phyloP scores from a whole-genome alignment of 2,329 filamentous ascomycete species.

The Ceratocystiopsis minuta region DNA sequence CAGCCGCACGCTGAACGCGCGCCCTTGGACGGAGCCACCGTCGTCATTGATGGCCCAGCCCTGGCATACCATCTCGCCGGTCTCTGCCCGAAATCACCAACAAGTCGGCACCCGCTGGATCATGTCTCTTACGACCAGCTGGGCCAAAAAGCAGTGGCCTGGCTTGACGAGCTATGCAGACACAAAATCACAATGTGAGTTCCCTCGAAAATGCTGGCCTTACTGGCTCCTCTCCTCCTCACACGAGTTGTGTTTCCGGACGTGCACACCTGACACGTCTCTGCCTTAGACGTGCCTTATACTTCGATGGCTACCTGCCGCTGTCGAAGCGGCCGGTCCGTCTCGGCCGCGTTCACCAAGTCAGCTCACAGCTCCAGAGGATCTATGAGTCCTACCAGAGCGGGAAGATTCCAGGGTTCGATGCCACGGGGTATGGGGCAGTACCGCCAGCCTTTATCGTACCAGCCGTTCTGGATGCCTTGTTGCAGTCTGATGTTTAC shows the following conservation, averaged over 20 bases:
- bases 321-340: slow-evolving; percentile 43
- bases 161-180: slow-evolving; percentile 9
- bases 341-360: slow-evolving; percentile 38
- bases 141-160: slow-evolving; percentile 8
- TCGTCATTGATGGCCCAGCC: slow-evolving; percentile 13
- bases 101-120: slow-evolving; percentile 8
- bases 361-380: slow-evolving; percentile 35
- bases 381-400: slow-evolving; percentile 21
- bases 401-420: slow-evolving; percentile 4
- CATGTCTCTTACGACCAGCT: slow-evolving; percentile 10
- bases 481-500: slow-evolving; percentile 30
- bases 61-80: slow-evolving; percentile 12
- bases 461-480: slow-evolving; percentile 53
- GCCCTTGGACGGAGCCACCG: slow-evolving; percentile 6
- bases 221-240: too few species aligned
- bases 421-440: slow-evolving; percentile 10
- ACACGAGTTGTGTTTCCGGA: too few species aligned
- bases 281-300: slow-evolving; percentile 43
- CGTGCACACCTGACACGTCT: too few species aligned
- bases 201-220: neutral
- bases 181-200: slow-evolving; percentile 7
- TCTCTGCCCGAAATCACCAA: slow-evolving; percentile 5
- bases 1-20: slow-evolving; percentile 10
- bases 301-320: slow-evolving; percentile 76
- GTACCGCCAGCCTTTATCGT: slow-evolving; percentile 51